phyloP scores from a whole-genome alignment of 441 rosid genomes.

The Aleurites moluccanus region DNA sequence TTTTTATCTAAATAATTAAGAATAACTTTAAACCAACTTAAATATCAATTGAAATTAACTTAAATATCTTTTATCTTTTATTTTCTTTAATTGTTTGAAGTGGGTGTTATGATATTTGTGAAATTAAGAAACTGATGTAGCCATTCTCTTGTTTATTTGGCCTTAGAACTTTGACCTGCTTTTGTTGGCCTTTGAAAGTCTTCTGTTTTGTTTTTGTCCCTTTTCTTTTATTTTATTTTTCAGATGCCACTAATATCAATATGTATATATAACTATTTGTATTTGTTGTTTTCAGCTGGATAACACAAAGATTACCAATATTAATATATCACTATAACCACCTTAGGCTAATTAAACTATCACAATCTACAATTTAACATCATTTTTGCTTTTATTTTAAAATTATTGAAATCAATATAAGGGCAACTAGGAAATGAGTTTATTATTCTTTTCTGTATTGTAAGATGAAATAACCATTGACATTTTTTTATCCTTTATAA shows the following conservation, averaged over 20 bases:
- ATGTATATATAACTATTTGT: background rate
- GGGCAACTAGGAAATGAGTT: too few relatives aligned
- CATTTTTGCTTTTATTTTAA: background rate
- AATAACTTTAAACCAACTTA: too few relatives aligned
- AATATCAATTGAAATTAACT: too few relatives aligned
- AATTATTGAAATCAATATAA: too few relatives aligned
- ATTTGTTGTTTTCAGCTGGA: background rate
- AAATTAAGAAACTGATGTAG: slow-evolving; percentile 6
- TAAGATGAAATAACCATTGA: too few relatives aligned
- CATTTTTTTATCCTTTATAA: too few relatives aligned
- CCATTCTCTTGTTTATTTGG: slow-evolving; percentile 17
- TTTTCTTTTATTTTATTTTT: background rate
- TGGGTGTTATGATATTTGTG: background rate
- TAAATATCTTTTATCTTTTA: too few relatives aligned
- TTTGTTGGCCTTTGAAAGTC: slow-evolving; percentile 26
- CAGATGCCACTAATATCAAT: too few relatives aligned
- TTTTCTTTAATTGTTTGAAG: background rate
- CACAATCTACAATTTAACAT: background rate
- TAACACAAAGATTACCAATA: background rate
- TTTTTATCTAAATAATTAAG: background rate
- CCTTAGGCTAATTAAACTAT: background rate
- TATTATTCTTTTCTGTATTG: too few relatives aligned
- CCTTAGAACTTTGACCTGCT: slow-evolving; percentile 38
- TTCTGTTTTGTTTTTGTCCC: background rate
- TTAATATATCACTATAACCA: background rate